Percentiles rank a stretch among this genome's conserved stretches.
phyloP scores from a whole-genome alignment of 2,329 filamentous ascomycete species.

The Didymella exigua region DNA sequence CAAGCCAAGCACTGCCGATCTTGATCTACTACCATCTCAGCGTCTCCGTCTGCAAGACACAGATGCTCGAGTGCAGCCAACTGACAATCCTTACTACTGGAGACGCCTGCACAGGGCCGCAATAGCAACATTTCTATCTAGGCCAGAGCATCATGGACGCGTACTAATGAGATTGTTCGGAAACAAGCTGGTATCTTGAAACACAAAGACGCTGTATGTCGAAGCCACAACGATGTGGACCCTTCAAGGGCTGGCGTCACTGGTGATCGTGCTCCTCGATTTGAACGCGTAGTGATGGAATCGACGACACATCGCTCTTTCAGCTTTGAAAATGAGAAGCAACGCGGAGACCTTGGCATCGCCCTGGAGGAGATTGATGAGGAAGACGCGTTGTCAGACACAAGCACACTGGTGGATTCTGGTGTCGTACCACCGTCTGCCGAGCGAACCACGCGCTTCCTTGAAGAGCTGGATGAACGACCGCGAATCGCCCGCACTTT shows the following conservation, averaged over 20 bases:
- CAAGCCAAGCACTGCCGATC: neutral
- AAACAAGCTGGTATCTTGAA: neutral
- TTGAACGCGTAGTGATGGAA: neutral
- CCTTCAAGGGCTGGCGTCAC: too few relatives aligned
- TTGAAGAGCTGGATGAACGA: neutral
- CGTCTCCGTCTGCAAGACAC: neutral
- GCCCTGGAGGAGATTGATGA: neutral
- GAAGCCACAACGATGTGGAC: neutral
- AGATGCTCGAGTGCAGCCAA: neutral
- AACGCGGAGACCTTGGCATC: neutral
- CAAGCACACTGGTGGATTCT: neutral
- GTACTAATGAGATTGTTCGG: conserved; percentile 1
- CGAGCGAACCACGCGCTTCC: neutral
- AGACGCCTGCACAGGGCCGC: neutral
- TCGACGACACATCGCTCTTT: neutral
- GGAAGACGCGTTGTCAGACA: neutral
- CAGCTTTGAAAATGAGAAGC: neutral
- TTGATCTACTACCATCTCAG: neutral
- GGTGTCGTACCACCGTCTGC: neutral
- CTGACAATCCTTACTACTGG: conserved; percentile 4
- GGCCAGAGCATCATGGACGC: neutral
- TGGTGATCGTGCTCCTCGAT: neutral
- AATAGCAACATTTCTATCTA: neutral
- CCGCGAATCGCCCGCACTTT: neutral
- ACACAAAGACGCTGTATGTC: conserved; percentile 2